A percentile compares a stretch with the other conserved stretches of the same genome.
These are phyloP conservation scores for Rhynchosporium graminicola DNA, from an alignment of 2,329 filamentous ascomycete genomes.

Conservation along the genomic window DNA sequence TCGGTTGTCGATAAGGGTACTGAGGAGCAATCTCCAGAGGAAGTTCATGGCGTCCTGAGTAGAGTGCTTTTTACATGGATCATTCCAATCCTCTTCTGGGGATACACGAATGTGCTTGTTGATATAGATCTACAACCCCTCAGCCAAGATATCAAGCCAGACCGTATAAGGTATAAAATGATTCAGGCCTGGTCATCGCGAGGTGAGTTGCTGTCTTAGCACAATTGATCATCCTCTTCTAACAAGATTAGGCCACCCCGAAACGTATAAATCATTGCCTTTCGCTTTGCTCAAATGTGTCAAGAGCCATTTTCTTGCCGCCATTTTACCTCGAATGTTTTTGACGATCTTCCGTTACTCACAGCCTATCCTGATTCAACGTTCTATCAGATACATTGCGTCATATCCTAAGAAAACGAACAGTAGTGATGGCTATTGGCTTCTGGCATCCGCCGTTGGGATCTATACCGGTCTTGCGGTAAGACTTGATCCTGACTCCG, in stretches of 20 bases:
- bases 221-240: neutral
- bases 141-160: constrained; percentile 23
- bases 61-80: constrained; percentile 33
- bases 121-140: constrained; percentile 29
- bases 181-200: constrained; percentile 25
- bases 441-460: constrained; percentile 40
- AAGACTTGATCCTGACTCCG: constrained; percentile 22
- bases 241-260: constrained; percentile 26
- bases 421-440: constrained; percentile 32
- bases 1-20: neutral
- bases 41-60: constrained; percentile 23
- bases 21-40: constrained; percentile 25
- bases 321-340: constrained; percentile 43
- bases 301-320: constrained; percentile 37
- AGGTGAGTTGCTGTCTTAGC: constrained; percentile 20
- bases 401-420: constrained; percentile 5
- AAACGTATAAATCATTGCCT: constrained; percentile 38
- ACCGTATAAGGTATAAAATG: constrained; percentile 23
- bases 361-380: constrained; percentile 45
- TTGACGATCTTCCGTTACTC: constrained; percentile 45
- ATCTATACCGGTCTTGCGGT: constrained; percentile 46
- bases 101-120: constrained; percentile 28
- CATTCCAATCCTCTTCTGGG: constrained; percentile 29
- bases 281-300: constrained; percentile 40
- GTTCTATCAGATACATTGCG: constrained; percentile 41